A percentile compares a stretch with the other conserved stretches of the same genome.
These are phyloP conservation scores for Metschnikowia baotianmanensis DNA, from an alignment of 805 yeast genomes.

Conservation along the genomic window DNA sequence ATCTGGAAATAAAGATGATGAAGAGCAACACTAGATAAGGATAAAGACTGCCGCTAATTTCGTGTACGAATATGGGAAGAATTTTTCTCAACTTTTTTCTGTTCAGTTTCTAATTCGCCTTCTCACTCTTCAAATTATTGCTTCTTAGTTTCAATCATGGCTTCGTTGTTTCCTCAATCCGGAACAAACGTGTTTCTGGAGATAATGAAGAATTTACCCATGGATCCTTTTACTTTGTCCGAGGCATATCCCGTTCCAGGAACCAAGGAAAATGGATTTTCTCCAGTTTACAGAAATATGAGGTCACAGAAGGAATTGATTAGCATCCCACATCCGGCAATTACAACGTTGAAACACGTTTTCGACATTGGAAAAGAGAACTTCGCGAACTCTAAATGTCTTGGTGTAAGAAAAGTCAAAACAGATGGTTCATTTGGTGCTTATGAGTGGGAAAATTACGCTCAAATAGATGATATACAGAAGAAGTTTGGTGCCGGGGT, in stretches of 20 bases:
- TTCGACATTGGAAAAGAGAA: conserved; percentile 10
- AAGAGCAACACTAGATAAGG: background rate
- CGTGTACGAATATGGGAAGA: too few relatives aligned
- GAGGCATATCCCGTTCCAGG: conserved; percentile 16
- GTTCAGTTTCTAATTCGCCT: background rate
- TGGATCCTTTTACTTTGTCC: conserved; percentile 7
- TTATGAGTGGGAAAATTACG: conserved; percentile 15
- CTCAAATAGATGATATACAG: conserved; percentile 6
- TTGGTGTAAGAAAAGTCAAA: conserved; percentile 10
- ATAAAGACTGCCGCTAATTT: too few relatives aligned
- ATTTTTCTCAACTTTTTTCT: background rate
- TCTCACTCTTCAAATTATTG: background rate
- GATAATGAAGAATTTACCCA: conserved; percentile 8
- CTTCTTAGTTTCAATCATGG: background rate
- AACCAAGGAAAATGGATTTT: conserved; percentile 14
- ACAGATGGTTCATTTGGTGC: conserved; percentile 13
- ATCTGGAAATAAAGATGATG: background rate
- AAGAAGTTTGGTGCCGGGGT: conserved; percentile 17
- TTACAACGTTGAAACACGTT: conserved; percentile 13
- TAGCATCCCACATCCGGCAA: conserved; percentile 15
- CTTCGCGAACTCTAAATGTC: conserved; percentile 7
- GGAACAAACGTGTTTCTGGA: conserved; percentile 4
- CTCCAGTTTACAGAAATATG: conserved; percentile 16
- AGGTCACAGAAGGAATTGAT: conserved; percentile 12
- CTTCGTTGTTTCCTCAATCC: conserved; percentile 10